These are phyloP conservation scores for Arachnomyces sp. DNA, from an alignment of 2,329 filamentous ascomycete genomes.

Conservation along the genomic window DNA sequence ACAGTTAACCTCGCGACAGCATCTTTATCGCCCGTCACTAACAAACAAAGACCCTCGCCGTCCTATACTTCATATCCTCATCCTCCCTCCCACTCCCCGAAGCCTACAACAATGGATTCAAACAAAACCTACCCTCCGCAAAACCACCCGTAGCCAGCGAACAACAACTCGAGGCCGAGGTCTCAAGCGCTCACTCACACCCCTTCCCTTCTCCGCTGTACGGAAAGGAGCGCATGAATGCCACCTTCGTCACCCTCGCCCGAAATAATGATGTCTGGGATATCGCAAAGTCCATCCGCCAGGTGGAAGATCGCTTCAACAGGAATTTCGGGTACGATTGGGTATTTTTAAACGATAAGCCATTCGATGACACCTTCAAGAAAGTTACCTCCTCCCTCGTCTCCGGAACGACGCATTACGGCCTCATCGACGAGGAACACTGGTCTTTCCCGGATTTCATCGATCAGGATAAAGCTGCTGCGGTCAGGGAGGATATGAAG, in stretches of 20 bases:
- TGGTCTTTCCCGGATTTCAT: slow-evolving; percentile 97
- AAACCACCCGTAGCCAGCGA: background rate
- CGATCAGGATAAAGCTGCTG: slow-evolving; percentile 83
- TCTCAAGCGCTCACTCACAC: slow-evolving; percentile 47
- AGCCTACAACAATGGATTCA: background rate
- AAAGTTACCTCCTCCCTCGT: slow-evolving; percentile 80
- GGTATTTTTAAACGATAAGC: slow-evolving; percentile 96
- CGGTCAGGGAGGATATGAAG: slow-evolving; percentile 89
- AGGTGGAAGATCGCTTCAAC: slow-evolving; percentile 98
- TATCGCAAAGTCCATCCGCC: slow-evolving; percentile 88
- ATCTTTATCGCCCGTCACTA: background rate
- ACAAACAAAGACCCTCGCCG: slow-evolving; percentile 46
- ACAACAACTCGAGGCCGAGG: background rate
- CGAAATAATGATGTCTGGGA: slow-evolving; percentile 95
- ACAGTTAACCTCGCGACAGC: slow-evolving; percentile 26
- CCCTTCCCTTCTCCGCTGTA: background rate
- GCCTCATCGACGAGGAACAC: slow-evolving; percentile 79
- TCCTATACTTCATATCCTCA: slow-evolving; percentile 72
- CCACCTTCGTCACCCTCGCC: slow-evolving; percentile 92
- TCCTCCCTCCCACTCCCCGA: slow-evolving; percentile 34
- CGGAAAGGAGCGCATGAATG: slow-evolving; percentile 66
- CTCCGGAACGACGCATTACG: slow-evolving; percentile 89
- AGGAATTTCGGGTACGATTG: slow-evolving; percentile 94
- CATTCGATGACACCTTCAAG: slow-evolving; percentile 89
- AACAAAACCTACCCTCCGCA: background rate